Evolutionary conservation across 768 basidiomycete genomes (phyloP).

Genomic region (Trametes meyenii): DNA sequence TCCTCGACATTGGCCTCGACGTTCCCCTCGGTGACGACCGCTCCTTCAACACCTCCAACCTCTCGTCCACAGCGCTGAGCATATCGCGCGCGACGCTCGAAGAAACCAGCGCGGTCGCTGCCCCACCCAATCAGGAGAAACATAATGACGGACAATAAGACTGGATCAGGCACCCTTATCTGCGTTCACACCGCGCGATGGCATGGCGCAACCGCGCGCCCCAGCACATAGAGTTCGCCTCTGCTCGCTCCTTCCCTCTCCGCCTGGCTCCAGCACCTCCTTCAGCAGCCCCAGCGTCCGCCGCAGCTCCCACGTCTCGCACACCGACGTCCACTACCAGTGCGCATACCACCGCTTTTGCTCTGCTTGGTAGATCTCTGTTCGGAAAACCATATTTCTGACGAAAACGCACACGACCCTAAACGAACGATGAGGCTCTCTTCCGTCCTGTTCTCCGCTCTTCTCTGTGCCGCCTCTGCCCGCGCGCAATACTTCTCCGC

Average conservation of each 20-base stretch:
- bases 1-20: background rate
- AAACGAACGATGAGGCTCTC: slow-evolving; percentile 55
- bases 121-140: slow-evolving; percentile 13
- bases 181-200: slow-evolving; percentile 13
- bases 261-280: slow-evolving; percentile 17
- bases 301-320: background rate
- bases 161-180: slow-evolving; percentile 22
- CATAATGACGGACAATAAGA: slow-evolving; percentile 10
- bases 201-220: slow-evolving; percentile 3
- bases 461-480: slow-evolving; percentile 40
- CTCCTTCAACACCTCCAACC: background rate
- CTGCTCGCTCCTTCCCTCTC: background rate
- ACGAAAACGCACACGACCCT: slow-evolving; percentile 21
- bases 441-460: slow-evolving; percentile 34
- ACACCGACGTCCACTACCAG: background rate
- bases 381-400: background rate
- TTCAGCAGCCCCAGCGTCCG: background rate
- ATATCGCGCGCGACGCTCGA: background rate
- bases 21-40: background rate
- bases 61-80: background rate
- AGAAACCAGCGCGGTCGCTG: background rate
- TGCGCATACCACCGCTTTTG: background rate
- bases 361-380: background rate
- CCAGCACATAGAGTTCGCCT: slow-evolving; percentile 1
- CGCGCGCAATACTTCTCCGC: slow-evolving; percentile 76